Conservation (phyloP, 2,329 filamentous ascomycete species). For the Cladorrhinum sp. region DNA sequence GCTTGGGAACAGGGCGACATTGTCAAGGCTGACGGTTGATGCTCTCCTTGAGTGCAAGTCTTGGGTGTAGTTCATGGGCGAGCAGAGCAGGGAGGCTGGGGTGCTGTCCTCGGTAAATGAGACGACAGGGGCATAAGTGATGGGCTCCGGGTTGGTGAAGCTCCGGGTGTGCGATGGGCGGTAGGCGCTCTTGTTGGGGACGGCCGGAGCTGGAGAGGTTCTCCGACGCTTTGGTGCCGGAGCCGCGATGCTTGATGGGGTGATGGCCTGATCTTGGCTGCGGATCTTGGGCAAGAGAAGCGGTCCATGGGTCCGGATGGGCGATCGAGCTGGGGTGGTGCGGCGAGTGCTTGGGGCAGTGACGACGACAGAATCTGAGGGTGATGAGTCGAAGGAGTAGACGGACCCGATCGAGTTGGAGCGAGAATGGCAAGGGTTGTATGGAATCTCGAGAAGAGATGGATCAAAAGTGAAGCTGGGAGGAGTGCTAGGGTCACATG, state of each 20-base stretch:
- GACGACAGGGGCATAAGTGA: conserved; percentile 39
- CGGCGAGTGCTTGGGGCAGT: conserved; percentile 54
- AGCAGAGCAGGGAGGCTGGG: conserved; percentile 56
- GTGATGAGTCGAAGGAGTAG: conserved; percentile 65
- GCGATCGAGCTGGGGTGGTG: conserved; percentile 67
- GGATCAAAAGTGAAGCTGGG: conserved; percentile 55
- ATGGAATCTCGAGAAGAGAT: conserved; percentile 54
- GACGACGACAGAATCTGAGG: conserved; percentile 60
- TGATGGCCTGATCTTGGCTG: conserved; percentile 75
- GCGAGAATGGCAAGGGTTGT: conserved; percentile 54
- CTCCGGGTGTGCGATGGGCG: conserved; percentile 53
- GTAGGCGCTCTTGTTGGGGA: conserved; percentile 31
- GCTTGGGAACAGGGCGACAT: conserved; percentile 59
- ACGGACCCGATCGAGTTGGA: conserved; percentile 64
- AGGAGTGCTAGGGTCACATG: conserved; percentile 50
- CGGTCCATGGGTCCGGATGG: conserved; percentile 74
- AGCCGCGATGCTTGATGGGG: conserved; percentile 54
- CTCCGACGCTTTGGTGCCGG: conserved; percentile 54
- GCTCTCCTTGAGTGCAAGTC: conserved; percentile 53
- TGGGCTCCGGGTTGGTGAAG: conserved; percentile 60
- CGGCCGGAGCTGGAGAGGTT: conserved; percentile 46
- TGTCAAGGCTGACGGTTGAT: conserved; percentile 67
- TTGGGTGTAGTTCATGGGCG: conserved; percentile 57
- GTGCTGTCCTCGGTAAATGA: conserved; percentile 41
- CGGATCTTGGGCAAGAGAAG: conserved; percentile 82